A percentile compares a stretch with the other conserved stretches of the same genome.
phyloP scores from a whole-genome alignment of 164 flowering plant species.

The Taxillus chinensis region DNA sequence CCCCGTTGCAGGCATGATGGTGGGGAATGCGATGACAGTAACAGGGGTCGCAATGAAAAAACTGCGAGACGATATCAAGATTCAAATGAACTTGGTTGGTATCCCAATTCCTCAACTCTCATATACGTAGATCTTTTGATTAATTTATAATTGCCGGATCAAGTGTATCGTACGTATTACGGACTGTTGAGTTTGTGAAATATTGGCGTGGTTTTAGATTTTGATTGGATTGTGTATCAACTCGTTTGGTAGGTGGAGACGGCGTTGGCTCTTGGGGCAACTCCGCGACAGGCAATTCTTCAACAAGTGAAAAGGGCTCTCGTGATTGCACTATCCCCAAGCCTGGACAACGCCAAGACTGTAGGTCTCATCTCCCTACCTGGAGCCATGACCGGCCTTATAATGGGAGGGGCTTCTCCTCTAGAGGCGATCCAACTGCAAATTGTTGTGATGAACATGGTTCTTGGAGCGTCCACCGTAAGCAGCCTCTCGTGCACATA shows the following conservation, averaged over 20 bases:
- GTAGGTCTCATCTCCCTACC: constrained; percentile 93
- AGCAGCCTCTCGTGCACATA: constrained; percentile 83
- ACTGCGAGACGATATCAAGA: constrained; percentile 78
- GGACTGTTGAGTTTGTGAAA: too few relatives aligned
- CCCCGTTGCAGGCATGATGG: constrained; percentile 95
- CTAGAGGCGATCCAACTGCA: constrained; percentile 88
- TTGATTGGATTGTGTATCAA: neutral
- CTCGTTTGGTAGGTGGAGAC: constrained; percentile 65
- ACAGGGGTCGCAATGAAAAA: constrained; percentile 96
- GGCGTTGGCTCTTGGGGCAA: constrained; percentile 89
- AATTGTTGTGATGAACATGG: constrained; percentile 94
- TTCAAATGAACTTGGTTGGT: constrained; percentile 62
- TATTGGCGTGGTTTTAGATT: neutral
- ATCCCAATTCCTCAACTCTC: neutral
- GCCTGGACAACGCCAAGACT: constrained; percentile 84
- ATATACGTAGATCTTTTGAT: too few relatives aligned
- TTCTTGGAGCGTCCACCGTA: constrained; percentile 81
- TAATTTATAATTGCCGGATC: too few relatives aligned
- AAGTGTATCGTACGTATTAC: too few relatives aligned
- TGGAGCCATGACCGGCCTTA: constrained; percentile 95
- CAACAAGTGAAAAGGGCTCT: constrained; percentile 79
- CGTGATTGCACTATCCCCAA: constrained; percentile 76
- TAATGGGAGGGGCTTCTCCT: constrained; percentile 98
- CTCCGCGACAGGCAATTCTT: constrained; percentile 79
- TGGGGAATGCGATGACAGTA: constrained; percentile 96